Evolutionary conservation across 2,329 filamentous ascomycete species (phyloP).

Genomic region (Aspergillus sp.): DNA sequence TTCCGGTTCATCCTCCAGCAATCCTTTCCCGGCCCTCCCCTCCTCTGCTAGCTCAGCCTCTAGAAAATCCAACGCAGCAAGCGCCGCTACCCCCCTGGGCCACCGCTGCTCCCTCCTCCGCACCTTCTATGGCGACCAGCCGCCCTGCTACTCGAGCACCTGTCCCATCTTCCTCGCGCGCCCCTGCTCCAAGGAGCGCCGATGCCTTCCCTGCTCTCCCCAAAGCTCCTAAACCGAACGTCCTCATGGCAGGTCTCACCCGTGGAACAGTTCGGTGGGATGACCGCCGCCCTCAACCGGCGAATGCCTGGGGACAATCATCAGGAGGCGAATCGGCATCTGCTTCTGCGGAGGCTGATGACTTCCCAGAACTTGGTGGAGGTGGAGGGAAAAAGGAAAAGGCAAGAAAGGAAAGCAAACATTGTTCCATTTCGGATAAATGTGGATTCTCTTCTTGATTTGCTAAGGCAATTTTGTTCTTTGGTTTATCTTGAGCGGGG

Average conservation of each 20-base stretch:
- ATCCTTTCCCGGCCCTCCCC: conserved; percentile 44
- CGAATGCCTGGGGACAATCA: conserved; percentile 33
- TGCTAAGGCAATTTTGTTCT: conserved; percentile 1
- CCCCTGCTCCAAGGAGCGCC: conserved; percentile 20
- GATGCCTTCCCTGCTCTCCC: conserved; percentile 83
- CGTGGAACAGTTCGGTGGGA: conserved; percentile 44
- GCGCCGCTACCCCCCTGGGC: conserved; percentile 20
- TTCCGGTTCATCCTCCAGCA: conserved; percentile 29
- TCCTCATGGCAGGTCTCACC: conserved; percentile 46
- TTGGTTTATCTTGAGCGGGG: background rate
- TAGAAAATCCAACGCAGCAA: conserved; percentile 13
- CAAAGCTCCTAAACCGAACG: conserved; percentile 65
- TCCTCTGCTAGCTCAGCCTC: conserved; percentile 16
- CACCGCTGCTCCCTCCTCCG: conserved; percentile 14
- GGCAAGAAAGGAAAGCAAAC: conserved; percentile 39
- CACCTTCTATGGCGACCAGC: conserved; percentile 14
- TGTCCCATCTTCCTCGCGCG: conserved; percentile 17
- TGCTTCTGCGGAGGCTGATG: conserved; percentile 14
- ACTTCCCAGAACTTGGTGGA: conserved; percentile 13
- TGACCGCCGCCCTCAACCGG: conserved; percentile 26
- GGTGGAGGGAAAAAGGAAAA: conserved; percentile 32
- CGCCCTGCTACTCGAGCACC: conserved; percentile 19
- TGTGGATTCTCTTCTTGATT: background rate
- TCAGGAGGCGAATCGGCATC: conserved; percentile 18
- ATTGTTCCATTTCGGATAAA: conserved; percentile 34